Evolutionary conservation across 768 basidiomycete genomes (phyloP).

Genomic region (Asterophora parasitica): DNA sequence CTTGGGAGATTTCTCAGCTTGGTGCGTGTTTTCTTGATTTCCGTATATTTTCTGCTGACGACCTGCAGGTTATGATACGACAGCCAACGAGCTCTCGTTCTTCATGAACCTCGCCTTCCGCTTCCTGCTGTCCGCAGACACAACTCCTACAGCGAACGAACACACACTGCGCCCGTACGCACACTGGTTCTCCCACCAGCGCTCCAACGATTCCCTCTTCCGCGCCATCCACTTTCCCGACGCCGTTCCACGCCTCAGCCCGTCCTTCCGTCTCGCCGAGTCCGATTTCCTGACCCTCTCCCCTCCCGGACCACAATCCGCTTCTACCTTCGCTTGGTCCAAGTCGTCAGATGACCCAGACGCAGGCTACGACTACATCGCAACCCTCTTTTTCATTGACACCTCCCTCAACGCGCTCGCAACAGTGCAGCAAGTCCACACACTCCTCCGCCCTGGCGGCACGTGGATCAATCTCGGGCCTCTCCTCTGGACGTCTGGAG

Average conservation of each 20-base stretch:
- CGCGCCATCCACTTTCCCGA: slow-evolving; percentile 57
- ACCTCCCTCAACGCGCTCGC: slow-evolving; percentile 50
- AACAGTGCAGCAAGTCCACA: slow-evolving; percentile 53
- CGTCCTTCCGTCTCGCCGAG: slow-evolving; percentile 43
- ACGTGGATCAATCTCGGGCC: slow-evolving; percentile 72
- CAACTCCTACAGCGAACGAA: slow-evolving; percentile 37
- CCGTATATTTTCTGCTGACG: neutral
- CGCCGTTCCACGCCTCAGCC: slow-evolving; percentile 43
- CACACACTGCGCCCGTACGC: slow-evolving; percentile 57
- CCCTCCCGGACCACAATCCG: slow-evolving; percentile 14
- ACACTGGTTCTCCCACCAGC: slow-evolving; percentile 70
- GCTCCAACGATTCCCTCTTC: slow-evolving; percentile 43
- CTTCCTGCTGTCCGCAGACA: slow-evolving; percentile 47
- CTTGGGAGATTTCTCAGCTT: slow-evolving; percentile 62
- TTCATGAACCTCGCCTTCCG: slow-evolving; percentile 62
- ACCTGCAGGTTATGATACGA: slow-evolving; percentile 46
- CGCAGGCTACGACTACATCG: slow-evolving; percentile 48
- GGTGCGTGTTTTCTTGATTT: slow-evolving; percentile 30
- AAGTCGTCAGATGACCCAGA: neutral
- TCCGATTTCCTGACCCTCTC: slow-evolving; percentile 51
- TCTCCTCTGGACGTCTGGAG: slow-evolving; percentile 57
- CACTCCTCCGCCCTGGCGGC: slow-evolving; percentile 55
- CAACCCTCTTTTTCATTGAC: slow-evolving; percentile 66
- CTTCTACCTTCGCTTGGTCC: slow-evolving; percentile 15
- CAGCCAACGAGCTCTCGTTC: slow-evolving; percentile 59